These are phyloP conservation scores for Salmacisia buchloeana DNA, from an alignment of 1,284 basidiomycete genomes.

Conservation along the genomic window DNA sequence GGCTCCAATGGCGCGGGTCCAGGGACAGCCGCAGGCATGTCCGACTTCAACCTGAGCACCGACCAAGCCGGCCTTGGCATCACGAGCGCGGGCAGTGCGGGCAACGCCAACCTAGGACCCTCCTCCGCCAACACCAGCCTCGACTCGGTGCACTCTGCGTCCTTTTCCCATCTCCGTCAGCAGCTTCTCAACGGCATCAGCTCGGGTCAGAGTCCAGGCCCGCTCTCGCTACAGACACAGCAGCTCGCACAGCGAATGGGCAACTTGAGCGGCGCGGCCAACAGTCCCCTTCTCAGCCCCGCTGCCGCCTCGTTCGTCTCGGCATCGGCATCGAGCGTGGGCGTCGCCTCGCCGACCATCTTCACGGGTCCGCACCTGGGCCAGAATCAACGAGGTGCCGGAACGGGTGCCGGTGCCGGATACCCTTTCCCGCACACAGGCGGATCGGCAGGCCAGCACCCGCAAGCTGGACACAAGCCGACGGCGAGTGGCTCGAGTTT, in stretches of 20 bases:
- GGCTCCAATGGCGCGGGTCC: neutral
- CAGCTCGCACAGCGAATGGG: neutral
- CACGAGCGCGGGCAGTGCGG: no score
- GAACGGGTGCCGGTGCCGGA: no score
- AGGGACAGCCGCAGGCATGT: neutral
- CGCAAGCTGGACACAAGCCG: neutral
- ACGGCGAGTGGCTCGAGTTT: neutral
- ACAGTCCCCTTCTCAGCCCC: slow-evolving; percentile 1
- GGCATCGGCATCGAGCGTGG: neutral
- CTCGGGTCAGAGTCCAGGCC: neutral
- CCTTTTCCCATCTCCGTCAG: neutral
- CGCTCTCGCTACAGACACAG: neutral
- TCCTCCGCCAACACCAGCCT: neutral
- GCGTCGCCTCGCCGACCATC: neutral
- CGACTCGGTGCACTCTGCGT: neutral
- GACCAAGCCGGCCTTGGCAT: slow-evolving; percentile 1
- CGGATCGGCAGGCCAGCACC: no score
- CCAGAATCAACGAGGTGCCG: no score
- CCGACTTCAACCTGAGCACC: neutral
- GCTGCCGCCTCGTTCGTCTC: neutral
- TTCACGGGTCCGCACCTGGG: neutral
- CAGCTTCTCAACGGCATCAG: neutral
- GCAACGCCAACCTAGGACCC: no score
- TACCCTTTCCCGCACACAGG: neutral
- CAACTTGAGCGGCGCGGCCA: neutral